A percentile compares a stretch with the other conserved stretches of the same genome.
Evolutionary conservation across 1,284 basidiomycete species (phyloP).

Genomic region (Rhodotorula sp.): DNA sequence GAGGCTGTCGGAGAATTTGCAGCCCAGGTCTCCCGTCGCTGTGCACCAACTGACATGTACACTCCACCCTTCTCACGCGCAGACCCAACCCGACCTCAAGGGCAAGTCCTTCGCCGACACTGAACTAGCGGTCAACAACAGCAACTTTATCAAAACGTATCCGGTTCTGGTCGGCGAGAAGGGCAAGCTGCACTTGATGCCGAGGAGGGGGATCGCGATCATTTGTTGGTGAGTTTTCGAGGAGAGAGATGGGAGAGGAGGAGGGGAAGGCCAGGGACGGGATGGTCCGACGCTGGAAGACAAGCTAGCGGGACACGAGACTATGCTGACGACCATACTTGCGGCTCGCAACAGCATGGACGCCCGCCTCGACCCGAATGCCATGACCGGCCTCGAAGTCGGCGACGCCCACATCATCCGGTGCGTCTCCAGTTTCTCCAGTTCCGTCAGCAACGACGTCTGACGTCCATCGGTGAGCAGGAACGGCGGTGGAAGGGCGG

Average conservation of each 20-base stretch:
- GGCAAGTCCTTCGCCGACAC: conserved; percentile 8
- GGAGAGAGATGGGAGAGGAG: background rate
- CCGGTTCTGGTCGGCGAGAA: conserved; percentile 15
- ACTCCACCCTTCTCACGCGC: background rate
- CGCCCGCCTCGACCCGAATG: conserved; percentile 16
- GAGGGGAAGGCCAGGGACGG: background rate
- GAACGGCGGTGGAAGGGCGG: conserved; percentile 17
- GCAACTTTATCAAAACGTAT: conserved; percentile 18
- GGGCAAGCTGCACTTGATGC: conserved; percentile 19
- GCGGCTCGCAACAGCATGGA: background rate
- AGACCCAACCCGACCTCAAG: conserved; percentile 3
- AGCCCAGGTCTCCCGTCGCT: background rate
- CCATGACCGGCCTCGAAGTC: conserved; percentile 20
- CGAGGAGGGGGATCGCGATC: conserved; percentile 16
- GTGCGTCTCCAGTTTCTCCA: background rate
- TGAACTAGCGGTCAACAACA: conserved; percentile 4
- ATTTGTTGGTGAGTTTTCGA: conserved; percentile 13
- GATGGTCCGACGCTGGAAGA: background rate
- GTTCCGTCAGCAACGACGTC: no score
- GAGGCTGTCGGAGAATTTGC: background rate
- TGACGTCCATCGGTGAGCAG: background rate
- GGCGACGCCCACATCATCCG: conserved; percentile 27
- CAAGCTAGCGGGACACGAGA: background rate
- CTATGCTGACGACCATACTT: background rate
- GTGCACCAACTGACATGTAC: background rate